Evolutionary conservation across 2,329 filamentous ascomycete genomes (phyloP).

Genomic region (Ophiocordyceps camponoti-floridani): DNA sequence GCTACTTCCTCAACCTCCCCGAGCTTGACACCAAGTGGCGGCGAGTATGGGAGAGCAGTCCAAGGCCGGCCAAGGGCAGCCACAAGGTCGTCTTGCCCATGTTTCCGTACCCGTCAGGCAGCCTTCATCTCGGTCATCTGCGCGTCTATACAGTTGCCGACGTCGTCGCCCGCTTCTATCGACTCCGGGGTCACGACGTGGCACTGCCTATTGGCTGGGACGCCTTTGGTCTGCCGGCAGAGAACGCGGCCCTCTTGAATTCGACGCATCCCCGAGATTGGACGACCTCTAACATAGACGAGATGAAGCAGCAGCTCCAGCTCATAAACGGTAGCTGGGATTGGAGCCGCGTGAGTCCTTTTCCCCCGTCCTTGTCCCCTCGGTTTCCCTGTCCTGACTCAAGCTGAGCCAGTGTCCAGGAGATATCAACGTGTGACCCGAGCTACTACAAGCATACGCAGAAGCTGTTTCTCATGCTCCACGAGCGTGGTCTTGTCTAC

Average conservation of each 20-base stretch:
- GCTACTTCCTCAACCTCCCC: constrained; percentile 27
- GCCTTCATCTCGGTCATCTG: constrained; percentile 71
- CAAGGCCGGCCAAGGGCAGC: constrained; percentile 10
- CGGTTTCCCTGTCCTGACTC: not conserved
- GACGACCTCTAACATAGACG: constrained; percentile 64
- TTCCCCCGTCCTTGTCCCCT: not conserved
- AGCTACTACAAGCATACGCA: constrained; percentile 84
- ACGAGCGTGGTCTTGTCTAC: constrained; percentile 60
- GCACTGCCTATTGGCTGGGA: constrained; percentile 92
- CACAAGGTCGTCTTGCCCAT: constrained; percentile 64
- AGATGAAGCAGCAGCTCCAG: constrained; percentile 69
- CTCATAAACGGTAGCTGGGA: constrained; percentile 70
- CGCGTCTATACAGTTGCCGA: constrained; percentile 86
- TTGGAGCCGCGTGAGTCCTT: constrained; percentile 56
- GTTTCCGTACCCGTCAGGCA: constrained; percentile 86
- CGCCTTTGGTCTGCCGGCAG: constrained; percentile 76
- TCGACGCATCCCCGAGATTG: constrained; percentile 61
- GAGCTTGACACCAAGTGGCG: constrained; percentile 34
- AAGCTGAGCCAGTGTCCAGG: constrained; percentile 26
- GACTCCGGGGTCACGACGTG: constrained; percentile 56
- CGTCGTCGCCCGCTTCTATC: constrained; percentile 59
- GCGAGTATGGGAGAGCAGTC: constrained; percentile 19
- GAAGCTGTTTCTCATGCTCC: constrained; percentile 62
- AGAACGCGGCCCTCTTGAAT: constrained; percentile 77
- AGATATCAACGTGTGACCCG: constrained; percentile 70